Base-by-base conservation (phyloP, 73 alveolate species). In the Paramecium sexaurelia region DNA sequence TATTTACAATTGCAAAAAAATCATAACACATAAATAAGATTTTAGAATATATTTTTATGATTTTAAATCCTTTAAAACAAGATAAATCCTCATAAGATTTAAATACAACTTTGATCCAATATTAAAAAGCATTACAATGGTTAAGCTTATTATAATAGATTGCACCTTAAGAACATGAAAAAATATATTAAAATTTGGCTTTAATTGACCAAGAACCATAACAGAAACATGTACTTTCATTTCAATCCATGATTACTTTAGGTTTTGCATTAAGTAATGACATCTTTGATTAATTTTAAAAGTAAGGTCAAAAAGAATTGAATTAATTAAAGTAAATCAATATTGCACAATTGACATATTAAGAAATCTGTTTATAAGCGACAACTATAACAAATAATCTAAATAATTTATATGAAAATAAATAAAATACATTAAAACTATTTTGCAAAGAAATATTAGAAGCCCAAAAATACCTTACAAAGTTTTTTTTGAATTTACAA, bases 111-210 rank as follows among this genome's bases (percentile, higher is more conserved):
- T 32, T 71, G 56, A 36, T 71, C 5, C 15, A 32, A 71, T 71
- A 27, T 71, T 33, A 29, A 3, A 71, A 71, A 4, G 55, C 61
- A 0, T 36, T 71, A 71, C n/a, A 29, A 26, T 78, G 90, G 90
- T 6, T 78, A 7, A 22, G 22, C 19, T 41, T 78, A 39, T 19
- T 78, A 9, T 19, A 19, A 78, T 20, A 7, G 29, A 78, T 41
- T 4, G 73, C 55, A 11, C 75, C 90, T 8, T 20, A 13, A 39
- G 43, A 41, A 39, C 90, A 78, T 78, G 90, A 78, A 78, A 39
- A 27, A 5, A 7, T 78, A n/a, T 78, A 78, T 78, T 43, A 19
- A 1, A 56, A 78, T 45, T 40, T 40, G 11, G 40, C 68, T 41
- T 43, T 78, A 24, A 33, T 78, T 8, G 90, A 78, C 41, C 35